These are phyloP conservation scores for Zizania palustris DNA, from an alignment of 202 grass and related monocot genomes.

Conservation along the genomic window DNA sequence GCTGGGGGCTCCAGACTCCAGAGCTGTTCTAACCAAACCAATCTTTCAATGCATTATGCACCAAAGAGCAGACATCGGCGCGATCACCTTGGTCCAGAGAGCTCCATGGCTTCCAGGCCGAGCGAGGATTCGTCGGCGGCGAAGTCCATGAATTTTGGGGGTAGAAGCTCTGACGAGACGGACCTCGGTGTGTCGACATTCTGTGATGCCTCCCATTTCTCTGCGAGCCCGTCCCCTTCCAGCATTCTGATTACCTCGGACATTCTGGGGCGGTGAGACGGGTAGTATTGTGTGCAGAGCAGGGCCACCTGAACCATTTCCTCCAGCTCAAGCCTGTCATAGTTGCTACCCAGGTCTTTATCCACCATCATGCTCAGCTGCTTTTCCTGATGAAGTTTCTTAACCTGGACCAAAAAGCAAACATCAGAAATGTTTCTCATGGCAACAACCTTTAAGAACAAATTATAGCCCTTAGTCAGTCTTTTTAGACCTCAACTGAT, in stretches of 20 bases:
- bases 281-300: slow-evolving; percentile 84
- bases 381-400: slow-evolving; percentile 90
- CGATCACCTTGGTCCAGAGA: slow-evolving; percentile 78
- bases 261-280: slow-evolving; percentile 86
- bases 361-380: slow-evolving; percentile 86
- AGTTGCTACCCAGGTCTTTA: slow-evolving; percentile 74
- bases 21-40: slow-evolving; percentile 32
- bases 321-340: slow-evolving; percentile 80
- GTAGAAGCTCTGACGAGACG: slow-evolving; percentile 57
- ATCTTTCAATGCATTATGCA: not conserved
- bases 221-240: slow-evolving; percentile 87
- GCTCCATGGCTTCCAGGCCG: slow-evolving; percentile 89
- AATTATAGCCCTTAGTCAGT: not conserved
- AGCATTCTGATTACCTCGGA: slow-evolving; percentile 95
- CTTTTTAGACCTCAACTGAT: not conserved
- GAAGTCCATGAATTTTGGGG: slow-evolving; percentile 73
- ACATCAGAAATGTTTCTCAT: slow-evolving; percentile 5
- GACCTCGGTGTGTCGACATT: slow-evolving; percentile 62
- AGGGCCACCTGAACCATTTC: slow-evolving; percentile 93
- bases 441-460: not conserved
- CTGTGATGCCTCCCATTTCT: slow-evolving; percentile 95
- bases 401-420: slow-evolving; percentile 59
- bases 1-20: slow-evolving; percentile 3
- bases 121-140: slow-evolving; percentile 68
- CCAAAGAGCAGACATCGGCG: not conserved